These are phyloP conservation scores for Mycena amicta DNA, from an alignment of 768 basidiomycete species.

Conservation along the genomic window DNA sequence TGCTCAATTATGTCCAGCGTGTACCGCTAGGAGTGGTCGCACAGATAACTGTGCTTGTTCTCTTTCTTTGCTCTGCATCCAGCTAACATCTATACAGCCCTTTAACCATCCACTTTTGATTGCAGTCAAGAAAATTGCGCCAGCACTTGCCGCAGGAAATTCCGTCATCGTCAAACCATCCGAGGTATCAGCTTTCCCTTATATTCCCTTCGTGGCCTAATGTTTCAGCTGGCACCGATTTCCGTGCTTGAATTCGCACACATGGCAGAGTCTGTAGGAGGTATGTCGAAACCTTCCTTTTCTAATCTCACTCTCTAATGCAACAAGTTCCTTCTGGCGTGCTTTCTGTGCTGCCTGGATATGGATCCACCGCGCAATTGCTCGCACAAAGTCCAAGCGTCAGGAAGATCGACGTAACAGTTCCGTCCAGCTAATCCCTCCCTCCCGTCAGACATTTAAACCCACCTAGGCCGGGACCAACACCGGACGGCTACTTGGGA, in stretches of 20 bases:
- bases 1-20: constrained; percentile 79
- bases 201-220: not conserved
- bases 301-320: not conserved
- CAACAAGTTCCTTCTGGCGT: constrained; percentile 73
- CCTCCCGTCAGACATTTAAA: not conserved
- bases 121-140: constrained; percentile 86
- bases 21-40: constrained; percentile 88
- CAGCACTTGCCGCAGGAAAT: constrained; percentile 83
- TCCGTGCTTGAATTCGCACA: constrained; percentile 77
- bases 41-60: constrained; percentile 85
- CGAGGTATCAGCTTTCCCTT: constrained; percentile 45
- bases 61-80: no score
- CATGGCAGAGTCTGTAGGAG: constrained; percentile 64
- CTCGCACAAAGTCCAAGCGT: constrained; percentile 68
- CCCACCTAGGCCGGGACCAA: constrained; percentile 66
- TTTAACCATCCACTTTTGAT: constrained; percentile 92
- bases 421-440: constrained; percentile 34
- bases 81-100: no score
- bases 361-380: constrained; percentile 64
- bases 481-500: constrained; percentile 75
- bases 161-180: constrained; percentile 84
- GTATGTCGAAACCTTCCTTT: constrained; percentile 37
- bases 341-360: constrained; percentile 74
- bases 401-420: constrained; percentile 85
- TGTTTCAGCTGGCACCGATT: constrained; percentile 67